Evolutionary conservation across 352 stramenopile species (phyloP), one percentile per base, ranked within the genome.

Genomic region (Peronospora belbahrii): DNA sequence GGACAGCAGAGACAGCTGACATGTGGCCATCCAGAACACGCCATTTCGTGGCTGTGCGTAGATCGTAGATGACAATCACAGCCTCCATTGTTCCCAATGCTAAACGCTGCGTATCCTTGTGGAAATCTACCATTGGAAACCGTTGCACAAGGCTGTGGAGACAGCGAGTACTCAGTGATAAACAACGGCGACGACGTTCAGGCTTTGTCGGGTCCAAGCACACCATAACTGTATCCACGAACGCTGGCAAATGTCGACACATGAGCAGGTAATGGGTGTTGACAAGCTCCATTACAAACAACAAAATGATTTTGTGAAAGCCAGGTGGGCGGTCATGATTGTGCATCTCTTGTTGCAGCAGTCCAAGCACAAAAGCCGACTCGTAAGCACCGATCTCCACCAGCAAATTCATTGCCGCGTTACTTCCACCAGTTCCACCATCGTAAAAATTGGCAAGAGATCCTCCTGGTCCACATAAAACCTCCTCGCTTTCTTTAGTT

Each of bases 91-190:
- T 93, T 2, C 82, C 84, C 4, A 94, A 54, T 9, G 83, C 84
- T 3, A 95, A 65, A 4, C 84, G 75, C 57, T 95, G 84, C 2
- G 82, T 91, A 32, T 90, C 67, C 45, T 87, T 81, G 59, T 95
- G 84, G 42, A 95, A 95, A 35, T 89, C 80, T 1, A 93, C 65
- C 83, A 94, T 94, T 2, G 82, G 82, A 42, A 92, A 95, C 10
- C 80, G 65, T 13, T 74, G 74, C 0, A 95, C 84, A 2, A 95
- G 59, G 30, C 83, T 74, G 41, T 94, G 81, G 0, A 95, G 64
- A 33, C 80, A 89, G 0, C 77, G 63, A 9, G 82, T 95, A 43
- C 78, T 90, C 28, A 91, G 49, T 6, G 82, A 55, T 0, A 95
- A 65, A 53, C 82, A 93, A 0, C 75, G 70, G 22, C 85, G 85